Base-by-base conservation (phyloP, 192 early-diverging fungal species). In the Backusella luteola region DNA sequence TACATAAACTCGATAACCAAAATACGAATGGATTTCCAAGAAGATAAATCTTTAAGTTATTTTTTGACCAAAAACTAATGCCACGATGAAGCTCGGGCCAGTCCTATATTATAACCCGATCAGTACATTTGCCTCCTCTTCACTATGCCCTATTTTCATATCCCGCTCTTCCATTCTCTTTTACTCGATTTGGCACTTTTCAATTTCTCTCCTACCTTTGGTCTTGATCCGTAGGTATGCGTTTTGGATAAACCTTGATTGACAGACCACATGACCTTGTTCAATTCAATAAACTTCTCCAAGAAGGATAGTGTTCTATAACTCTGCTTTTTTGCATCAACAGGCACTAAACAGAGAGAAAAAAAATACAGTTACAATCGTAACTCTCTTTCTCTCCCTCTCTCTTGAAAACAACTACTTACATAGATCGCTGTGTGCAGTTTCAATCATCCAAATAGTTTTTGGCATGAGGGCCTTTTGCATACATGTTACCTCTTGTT, bases 401-500 rank as follows among this genome's bases (percentile, higher is more conserved):
- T 49, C 17, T 15, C 19, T 56, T 12, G 6, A 34, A 41, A 14
- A 32, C 17, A 36, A n/a, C 17, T 66, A 32, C 82, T 79, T 84
- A 88, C 87, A 77, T 9, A 44, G 41, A 34, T 74, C 71, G 70
- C 91, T 84, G 23, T 76, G 34, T 75, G 85, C 95, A 15, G 86
- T 85, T 46, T 97, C 96, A 73, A 97, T 87, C 59, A 85, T 89
- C 95, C 95, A 99, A 26, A 89, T 76, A 17, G 93, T 93, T 78
- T 89, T 88, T 56, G 87, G 80, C 21, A 90, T 80, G 67, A 86
- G 86, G 34, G 89, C 86, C 44, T 90, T 91, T 80, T 96, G 96
- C 85, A 97, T 97, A 70, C 98, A 97, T 34, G 96, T 97, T 44
- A 98, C 92, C 75, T 99, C 96, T 73, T 94, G 92, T 83, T 97